Evolutionary conservation across 1,284 basidiomycete genomes (phyloP).

Genomic region (Sanghuangporus sanghuang): DNA sequence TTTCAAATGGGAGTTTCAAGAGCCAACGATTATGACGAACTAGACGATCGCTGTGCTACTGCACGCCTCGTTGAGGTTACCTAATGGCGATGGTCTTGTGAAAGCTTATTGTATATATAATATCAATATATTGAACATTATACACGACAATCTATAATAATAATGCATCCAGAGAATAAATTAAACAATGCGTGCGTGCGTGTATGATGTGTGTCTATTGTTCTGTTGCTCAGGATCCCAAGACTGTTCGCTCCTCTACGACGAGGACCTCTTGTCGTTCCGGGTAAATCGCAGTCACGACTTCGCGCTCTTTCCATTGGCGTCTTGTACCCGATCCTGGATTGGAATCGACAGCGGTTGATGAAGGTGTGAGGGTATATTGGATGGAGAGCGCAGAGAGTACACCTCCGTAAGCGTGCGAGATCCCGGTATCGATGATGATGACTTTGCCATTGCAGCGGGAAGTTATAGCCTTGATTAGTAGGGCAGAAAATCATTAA

Average conservation of each 20-base stretch:
- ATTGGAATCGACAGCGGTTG: slow-evolving; percentile 13
- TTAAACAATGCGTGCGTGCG: not conserved
- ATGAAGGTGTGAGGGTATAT: slow-evolving; percentile 64
- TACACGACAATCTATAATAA: not conserved
- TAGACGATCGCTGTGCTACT: not conserved
- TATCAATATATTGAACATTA: not conserved
- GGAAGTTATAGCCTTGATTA: slow-evolving; percentile 61
- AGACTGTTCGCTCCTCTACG: slow-evolving; percentile 43
- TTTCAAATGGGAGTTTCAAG: slow-evolving; percentile 67
- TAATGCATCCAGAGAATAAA: not conserved
- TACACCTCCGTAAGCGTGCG: slow-evolving; percentile 88
- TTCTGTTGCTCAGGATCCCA: slow-evolving; percentile 26
- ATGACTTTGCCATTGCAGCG: slow-evolving; percentile 84
- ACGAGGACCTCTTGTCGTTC: slow-evolving; percentile 51
- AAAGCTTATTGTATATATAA: too few species aligned
- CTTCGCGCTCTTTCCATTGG: slow-evolving; percentile 71
- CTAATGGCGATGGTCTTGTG: too few species aligned
- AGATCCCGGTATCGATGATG: slow-evolving; percentile 92
- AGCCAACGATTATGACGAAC: slow-evolving; percentile 32
- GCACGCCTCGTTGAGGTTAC: not conserved
- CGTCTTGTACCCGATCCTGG: slow-evolving; percentile 19
- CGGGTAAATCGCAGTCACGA: slow-evolving; percentile 73
- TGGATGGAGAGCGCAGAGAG: slow-evolving; percentile 82
- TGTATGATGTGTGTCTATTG: not conserved
- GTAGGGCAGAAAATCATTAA: not conserved